Evolutionary conservation across 2,329 filamentous ascomycete genomes (phyloP), one percentile per base, ranked within the genome.

Genomic region (Colletotrichum destructivum): DNA sequence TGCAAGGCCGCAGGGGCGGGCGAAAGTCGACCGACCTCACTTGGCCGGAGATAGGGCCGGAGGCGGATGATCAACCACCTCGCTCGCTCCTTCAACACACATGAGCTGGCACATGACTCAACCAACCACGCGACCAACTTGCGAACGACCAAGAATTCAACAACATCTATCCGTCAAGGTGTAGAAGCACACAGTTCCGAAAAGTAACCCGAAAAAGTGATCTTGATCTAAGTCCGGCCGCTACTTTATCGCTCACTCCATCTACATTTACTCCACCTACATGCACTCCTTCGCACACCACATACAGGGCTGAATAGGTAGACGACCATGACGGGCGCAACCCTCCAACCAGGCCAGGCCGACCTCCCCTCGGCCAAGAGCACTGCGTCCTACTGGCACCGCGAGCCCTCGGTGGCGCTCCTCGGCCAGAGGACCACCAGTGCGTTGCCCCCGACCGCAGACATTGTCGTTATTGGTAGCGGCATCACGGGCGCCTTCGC

Each of bases 401-500:
- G 85, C 63, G 86, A 92, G 71, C 92, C 92, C 0, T 93, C 91
- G 4, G 77, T 86, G 63, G 85, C 86, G 69, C 86, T 96, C 6
- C 81, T 90, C 0, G 90, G 90, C n/a, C 91, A 94, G 77, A 87
- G 89, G 18, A 91, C 92, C 0, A 95, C 93, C 0, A 77, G 83
- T 0, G 82, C 88, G 8, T 83, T 95, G 26, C 93, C 93, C 1
- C 76, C 80, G 3, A 82, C 84, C 56, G 90, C 91, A 0, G 92
- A 94, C 79, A 86, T 94, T 4, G 88, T 94, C 5, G 86, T 96
- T 31, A 85, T 96, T 5, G 93, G 93, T 49, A 93, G 89, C 77
- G 93, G 93, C 31, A 93, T 96, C 75, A 93, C 92, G 2, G 93
- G 93, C n/a, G 83, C 90, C 1, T 93, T 92, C 80, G 91, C 90